Conservation (phyloP, 2,329 filamentous ascomycete species). For the Beauveria varroae region DNA sequence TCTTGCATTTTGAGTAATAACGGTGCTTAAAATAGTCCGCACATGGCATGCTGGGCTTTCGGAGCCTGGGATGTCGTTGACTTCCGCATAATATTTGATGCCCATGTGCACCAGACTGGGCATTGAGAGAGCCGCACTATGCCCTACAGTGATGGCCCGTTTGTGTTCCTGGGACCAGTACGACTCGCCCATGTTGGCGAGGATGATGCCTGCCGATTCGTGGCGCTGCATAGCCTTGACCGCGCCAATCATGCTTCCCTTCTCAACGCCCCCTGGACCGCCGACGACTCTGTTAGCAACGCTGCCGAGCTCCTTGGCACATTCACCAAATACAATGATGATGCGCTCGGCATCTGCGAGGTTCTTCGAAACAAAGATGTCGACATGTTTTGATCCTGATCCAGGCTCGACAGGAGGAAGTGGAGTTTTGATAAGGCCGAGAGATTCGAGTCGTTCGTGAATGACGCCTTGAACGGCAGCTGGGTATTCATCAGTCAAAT, state of each 20-base stretch:
- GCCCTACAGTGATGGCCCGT: constrained; percentile 49
- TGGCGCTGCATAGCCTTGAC: constrained; percentile 38
- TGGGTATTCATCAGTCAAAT: constrained; percentile 24
- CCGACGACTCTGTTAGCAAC: constrained; percentile 63
- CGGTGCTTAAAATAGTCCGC: constrained; percentile 54
- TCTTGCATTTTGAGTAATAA: constrained; percentile 45
- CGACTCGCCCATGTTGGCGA: constrained; percentile 72
- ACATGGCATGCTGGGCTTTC: constrained; percentile 53
- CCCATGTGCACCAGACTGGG: constrained; percentile 54
- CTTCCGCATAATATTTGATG: constrained; percentile 39
- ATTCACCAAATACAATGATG: constrained; percentile 68
- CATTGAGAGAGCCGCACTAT: constrained; percentile 53
- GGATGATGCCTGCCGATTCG: constrained; percentile 48
- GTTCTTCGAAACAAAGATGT: constrained; percentile 54
- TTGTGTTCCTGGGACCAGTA: constrained; percentile 63
- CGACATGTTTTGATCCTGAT: constrained; percentile 44
- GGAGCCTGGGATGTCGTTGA: constrained; percentile 59
- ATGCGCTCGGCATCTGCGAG: constrained; percentile 53
- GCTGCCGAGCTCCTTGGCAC: constrained; percentile 63
- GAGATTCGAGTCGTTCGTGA: constrained; percentile 49
- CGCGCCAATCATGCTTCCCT: constrained; percentile 63
- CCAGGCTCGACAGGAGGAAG: constrained; percentile 44
- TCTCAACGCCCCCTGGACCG: constrained; percentile 56
- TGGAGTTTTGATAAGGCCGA: constrained; percentile 51
- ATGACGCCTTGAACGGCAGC: constrained; percentile 57